A percentile compares a stretch with the other conserved stretches of the same genome.
These are phyloP conservation scores for Claviceps purpurea DNA, from an alignment of 2,329 filamentous ascomycete genomes.

Conservation along the genomic window DNA sequence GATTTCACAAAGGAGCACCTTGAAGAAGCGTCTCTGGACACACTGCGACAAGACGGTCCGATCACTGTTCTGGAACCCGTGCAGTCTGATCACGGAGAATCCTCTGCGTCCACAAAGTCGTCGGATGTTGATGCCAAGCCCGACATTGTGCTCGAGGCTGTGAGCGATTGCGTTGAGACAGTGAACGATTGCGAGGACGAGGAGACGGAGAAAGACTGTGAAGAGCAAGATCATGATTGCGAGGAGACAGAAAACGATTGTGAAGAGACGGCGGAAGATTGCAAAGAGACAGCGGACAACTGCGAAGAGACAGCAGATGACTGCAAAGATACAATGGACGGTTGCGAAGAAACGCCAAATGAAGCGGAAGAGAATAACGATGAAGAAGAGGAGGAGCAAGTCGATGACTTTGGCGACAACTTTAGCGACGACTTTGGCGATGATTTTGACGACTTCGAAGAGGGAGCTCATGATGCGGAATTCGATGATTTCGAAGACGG, in stretches of 20 bases:
- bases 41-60: constrained; percentile 8
- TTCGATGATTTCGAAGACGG: constrained; percentile 63
- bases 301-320: not conserved
- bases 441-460: constrained; percentile 49
- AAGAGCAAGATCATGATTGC: not conserved
- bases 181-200: not conserved
- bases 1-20: constrained; percentile 14
- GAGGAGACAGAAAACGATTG: not conserved
- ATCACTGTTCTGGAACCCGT: constrained; percentile 35
- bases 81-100: not conserved
- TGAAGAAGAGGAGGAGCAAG: not conserved
- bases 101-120: not conserved
- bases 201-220: not conserved
- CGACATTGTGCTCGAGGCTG: constrained; percentile 30
- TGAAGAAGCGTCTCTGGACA: constrained; percentile 12
- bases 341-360: not conserved
- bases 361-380: not conserved
- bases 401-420: constrained; percentile 21
- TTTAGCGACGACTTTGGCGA: constrained; percentile 24
- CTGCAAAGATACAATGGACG: not conserved
- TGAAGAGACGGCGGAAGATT: not conserved
- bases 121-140: constrained; percentile 36
- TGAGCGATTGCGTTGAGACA: not conserved
- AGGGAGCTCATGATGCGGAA: constrained; percentile 40
- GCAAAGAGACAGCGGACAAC: not conserved